Conservation (phyloP, 192 early-diverging fungal species). For the Mortierella antarctica region DNA sequence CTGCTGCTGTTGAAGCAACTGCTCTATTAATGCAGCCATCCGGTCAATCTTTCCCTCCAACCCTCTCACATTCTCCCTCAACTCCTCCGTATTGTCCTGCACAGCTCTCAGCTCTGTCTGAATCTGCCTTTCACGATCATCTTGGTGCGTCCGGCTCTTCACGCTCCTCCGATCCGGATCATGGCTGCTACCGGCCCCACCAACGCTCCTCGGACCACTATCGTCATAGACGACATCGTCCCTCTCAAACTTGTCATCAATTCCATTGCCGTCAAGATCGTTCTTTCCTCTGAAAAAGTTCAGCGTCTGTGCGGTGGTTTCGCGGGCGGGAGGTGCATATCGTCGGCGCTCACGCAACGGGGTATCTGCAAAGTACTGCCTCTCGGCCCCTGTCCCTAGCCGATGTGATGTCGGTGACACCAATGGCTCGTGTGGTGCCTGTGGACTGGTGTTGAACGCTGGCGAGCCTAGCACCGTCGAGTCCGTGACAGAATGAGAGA, state of each 20-base stretch:
- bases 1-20: slow-evolving; percentile 5
- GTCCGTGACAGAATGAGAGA: background rate
- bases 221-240: background rate
- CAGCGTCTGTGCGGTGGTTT: no score
- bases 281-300: background rate
- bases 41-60: slow-evolving; percentile 11
- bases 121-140: background rate
- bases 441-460: background rate
- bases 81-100: background rate
- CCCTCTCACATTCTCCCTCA: slow-evolving; percentile 2
- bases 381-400: no score
- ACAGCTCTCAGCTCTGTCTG: background rate
- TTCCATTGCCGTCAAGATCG: slow-evolving; percentile 9
- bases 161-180: background rate
- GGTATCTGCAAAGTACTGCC: no score
- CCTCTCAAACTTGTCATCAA: slow-evolving; percentile 9
- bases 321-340: no score
- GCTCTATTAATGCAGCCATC: slow-evolving; percentile 7
- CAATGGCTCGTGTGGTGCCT: background rate
- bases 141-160: background rate
- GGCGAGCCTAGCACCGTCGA: background rate
- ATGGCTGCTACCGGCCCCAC: no score
- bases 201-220: background rate
- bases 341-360: no score
- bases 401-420: no score